Evolutionary conservation across 192 early-diverging fungal genomes (phyloP).

Genomic region (Oehlia diaphana): DNA sequence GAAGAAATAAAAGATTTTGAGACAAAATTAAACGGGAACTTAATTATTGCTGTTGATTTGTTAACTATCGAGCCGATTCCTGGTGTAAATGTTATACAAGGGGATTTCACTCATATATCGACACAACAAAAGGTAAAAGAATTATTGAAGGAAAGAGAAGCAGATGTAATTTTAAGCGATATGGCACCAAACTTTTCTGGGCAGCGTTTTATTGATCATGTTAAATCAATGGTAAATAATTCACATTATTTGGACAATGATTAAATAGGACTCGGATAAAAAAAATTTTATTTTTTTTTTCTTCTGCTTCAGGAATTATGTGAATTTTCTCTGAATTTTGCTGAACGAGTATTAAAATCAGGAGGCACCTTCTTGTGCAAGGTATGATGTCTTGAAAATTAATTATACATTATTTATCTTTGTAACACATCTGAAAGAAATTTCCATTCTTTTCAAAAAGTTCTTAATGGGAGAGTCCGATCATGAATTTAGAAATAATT

Average conservation of each 20-base stretch:
- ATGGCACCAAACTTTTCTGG: constrained; percentile 86
- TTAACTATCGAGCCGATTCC: constrained; percentile 68
- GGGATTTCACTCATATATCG: constrained; percentile 60
- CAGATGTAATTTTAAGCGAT: constrained; percentile 61
- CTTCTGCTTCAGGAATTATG: constrained; percentile 53
- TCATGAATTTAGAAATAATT: constrained; percentile 41
- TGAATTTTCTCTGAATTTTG: constrained; percentile 64
- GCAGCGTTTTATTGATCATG: constrained; percentile 65
- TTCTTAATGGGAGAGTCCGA: constrained; percentile 66
- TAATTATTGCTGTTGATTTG: constrained; percentile 71
- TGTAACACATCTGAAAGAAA: neutral
- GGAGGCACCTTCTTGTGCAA: constrained; percentile 72
- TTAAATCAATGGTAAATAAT: constrained; percentile 51
- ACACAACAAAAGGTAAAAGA: constrained; percentile 40
- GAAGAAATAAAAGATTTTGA: constrained; percentile 8
- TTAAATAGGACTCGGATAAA: neutral
- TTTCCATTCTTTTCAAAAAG: constrained; percentile 24
- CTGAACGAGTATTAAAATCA: constrained; percentile 51
- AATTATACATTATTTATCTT: neutral
- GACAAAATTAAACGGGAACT: constrained; percentile 33
- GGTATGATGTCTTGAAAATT: constrained; percentile 34
- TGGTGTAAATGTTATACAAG: constrained; percentile 61
- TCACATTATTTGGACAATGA: too few species aligned
- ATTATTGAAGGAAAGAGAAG: constrained; percentile 38
- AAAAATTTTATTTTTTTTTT: neutral